These are phyloP conservation scores for Podila minutissima DNA, from an alignment of 192 early-diverging fungal species.

Conservation along the genomic window DNA sequence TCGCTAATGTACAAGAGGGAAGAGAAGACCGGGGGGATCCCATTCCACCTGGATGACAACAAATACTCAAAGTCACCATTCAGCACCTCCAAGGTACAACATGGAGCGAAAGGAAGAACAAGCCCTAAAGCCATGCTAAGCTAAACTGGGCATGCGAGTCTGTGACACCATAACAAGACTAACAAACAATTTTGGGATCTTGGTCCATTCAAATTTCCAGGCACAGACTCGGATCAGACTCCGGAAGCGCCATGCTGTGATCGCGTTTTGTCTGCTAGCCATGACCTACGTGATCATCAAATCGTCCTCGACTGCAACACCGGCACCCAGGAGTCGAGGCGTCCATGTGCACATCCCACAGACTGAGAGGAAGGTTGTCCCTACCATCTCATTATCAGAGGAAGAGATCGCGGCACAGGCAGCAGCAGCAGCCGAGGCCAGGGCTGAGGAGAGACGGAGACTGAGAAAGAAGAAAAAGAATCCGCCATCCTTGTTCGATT, in stretches of 20 bases:
- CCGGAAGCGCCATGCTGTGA: constrained; percentile 43
- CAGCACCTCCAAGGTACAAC: constrained; percentile 19
- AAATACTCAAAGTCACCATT: constrained; percentile 37
- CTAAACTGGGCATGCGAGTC: neutral
- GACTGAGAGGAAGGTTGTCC: neutral
- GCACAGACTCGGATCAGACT: constrained; percentile 6
- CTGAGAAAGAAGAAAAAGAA: constrained; percentile 39
- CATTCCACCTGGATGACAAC: constrained; percentile 36
- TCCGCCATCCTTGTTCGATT: constrained; percentile 41
- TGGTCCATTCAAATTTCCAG: neutral
- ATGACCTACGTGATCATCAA: constrained; percentile 35
- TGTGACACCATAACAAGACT: neutral
- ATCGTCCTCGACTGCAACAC: constrained; percentile 2
- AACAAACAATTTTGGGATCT: no score
- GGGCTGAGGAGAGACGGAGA: constrained; percentile 11
- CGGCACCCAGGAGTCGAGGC: neutral
- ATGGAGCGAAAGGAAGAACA: neutral
- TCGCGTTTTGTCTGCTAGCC: constrained; percentile 31
- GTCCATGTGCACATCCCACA: constrained; percentile 2
- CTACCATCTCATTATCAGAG: neutral
- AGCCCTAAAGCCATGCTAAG: neutral
- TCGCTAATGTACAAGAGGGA: constrained; percentile 15
- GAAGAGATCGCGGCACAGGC: neutral
- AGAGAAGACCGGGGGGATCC: constrained; percentile 17
- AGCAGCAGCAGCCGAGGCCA: constrained; percentile 9